These are phyloP conservation scores for Kalanchoe fedtschenkoi DNA, from an alignment of 164 flowering plant genomes.

Conservation along the genomic window DNA sequence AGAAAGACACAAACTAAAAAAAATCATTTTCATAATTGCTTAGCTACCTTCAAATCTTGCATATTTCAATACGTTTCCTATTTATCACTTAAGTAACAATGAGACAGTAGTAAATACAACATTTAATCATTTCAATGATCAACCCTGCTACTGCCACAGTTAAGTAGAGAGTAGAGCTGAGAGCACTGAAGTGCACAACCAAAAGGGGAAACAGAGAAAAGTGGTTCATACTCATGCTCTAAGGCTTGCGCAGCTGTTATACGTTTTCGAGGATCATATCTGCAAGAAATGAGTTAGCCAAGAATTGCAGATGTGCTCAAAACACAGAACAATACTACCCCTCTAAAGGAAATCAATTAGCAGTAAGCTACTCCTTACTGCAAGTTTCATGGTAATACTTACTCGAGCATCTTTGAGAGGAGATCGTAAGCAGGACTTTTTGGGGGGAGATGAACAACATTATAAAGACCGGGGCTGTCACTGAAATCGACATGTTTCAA, in stretches of 20 bases:
- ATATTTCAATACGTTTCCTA: neutral
- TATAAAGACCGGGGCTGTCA: constrained; percentile 75
- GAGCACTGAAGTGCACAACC: neutral
- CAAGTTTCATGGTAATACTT: constrained; percentile 20
- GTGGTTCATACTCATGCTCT: constrained; percentile 77
- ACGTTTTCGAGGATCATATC: constrained; percentile 93
- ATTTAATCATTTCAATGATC: neutral
- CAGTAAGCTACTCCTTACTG: neutral
- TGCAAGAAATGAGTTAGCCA: constrained; percentile 17
- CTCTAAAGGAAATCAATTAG: neutral
- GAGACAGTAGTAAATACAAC: neutral
- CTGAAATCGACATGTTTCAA: constrained; percentile 20
- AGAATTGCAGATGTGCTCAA: neutral
- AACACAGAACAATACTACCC: too few relatives aligned
- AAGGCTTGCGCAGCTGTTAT: constrained; percentile 95
- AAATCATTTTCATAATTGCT: neutral
- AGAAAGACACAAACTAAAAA: constrained; percentile 6
- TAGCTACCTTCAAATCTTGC: neutral
- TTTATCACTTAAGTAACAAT: neutral
- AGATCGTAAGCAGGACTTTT: constrained; percentile 89
- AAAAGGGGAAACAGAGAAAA: neutral
- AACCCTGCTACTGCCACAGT: neutral
- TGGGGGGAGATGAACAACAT: constrained; percentile 66
- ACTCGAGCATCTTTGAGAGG: constrained; percentile 97
- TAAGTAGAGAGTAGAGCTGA: neutral